phyloP scores from a whole-genome alignment of 345 rosid species.

The Kernera saxatilis region DNA sequence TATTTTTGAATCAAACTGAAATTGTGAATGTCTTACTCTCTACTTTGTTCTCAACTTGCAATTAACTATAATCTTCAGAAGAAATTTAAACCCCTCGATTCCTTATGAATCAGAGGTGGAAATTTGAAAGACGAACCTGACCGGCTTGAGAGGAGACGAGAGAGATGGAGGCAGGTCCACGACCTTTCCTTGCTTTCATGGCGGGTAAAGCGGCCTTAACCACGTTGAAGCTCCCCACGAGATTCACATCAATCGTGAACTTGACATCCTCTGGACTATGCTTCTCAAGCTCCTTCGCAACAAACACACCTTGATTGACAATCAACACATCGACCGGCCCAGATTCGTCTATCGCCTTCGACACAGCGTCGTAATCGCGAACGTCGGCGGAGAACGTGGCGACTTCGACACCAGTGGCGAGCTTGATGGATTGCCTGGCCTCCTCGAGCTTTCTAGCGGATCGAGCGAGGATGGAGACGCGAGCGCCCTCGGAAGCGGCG shows the following conservation, averaged over 20 bases:
- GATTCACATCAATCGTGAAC: conserved; percentile 74
- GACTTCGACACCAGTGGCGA: conserved; percentile 65
- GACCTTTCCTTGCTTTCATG: conserved; percentile 53
- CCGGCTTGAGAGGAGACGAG: conserved; percentile 89
- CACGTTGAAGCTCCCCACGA: conserved; percentile 76
- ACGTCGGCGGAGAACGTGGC: conserved; percentile 70
- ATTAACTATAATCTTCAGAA: neutral
- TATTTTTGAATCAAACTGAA: neutral
- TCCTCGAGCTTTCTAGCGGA: conserved; percentile 57
- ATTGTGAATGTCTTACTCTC: neutral
- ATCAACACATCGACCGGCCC: conserved; percentile 71
- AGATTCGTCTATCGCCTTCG: conserved; percentile 44
- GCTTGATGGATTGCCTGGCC: conserved; percentile 53
- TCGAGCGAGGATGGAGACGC: conserved; percentile 70
- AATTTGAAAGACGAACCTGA: conserved; percentile 43
- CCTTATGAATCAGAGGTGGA: neutral
- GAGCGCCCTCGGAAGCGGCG: conserved; percentile 67
- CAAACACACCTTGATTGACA: conserved; percentile 75
- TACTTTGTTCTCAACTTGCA: neutral
- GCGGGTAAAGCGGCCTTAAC: conserved; percentile 76
- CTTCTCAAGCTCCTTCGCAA: conserved; percentile 52
- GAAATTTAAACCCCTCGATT: neutral
- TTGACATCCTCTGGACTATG: conserved; percentile 65
- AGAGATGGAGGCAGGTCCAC: conserved; percentile 56
- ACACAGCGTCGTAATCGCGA: conserved; percentile 57